Percentiles rank a stretch among this genome's conserved stretches.
Evolutionary conservation across 441 rosid genomes (phyloP).

Genomic region (Erysimum pusillum): DNA sequence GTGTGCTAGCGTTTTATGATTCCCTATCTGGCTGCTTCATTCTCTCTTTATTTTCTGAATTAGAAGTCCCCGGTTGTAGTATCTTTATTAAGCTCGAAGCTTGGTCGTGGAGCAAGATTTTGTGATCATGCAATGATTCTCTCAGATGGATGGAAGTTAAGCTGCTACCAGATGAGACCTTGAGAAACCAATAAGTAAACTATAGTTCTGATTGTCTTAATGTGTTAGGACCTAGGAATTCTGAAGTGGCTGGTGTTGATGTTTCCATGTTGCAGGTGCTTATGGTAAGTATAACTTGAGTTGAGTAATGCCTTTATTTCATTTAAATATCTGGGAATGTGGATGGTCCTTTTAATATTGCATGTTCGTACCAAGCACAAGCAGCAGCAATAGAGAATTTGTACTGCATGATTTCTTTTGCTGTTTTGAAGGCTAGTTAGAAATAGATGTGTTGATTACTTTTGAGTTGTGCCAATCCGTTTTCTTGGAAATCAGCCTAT

Average conservation of each 20-base stretch:
- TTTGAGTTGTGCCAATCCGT: constrained; percentile 1
- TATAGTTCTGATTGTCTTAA: constrained; percentile 53
- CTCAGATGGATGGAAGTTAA: constrained; percentile 35
- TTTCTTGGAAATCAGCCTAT: not conserved
- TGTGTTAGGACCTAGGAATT: constrained; percentile 50
- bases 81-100: constrained; percentile 23
- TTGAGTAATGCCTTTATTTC: constrained; percentile 37
- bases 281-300: constrained; percentile 41
- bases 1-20: constrained; percentile 52
- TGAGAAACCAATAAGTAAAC: constrained; percentile 56
- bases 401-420: constrained; percentile 6
- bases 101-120: constrained; percentile 43
- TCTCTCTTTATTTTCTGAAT: constrained; percentile 44
- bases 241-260: constrained; percentile 48
- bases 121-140: constrained; percentile 18
- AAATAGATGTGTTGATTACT: constrained; percentile 22
- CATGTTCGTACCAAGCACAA: constrained; percentile 43
- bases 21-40: constrained; percentile 55
- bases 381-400: constrained; percentile 39
- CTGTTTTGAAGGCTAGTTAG: constrained; percentile 20
- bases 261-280: constrained; percentile 44
- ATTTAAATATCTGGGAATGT: constrained; percentile 21
- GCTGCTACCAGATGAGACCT: constrained; percentile 57
- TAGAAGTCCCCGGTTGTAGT: constrained; percentile 46
- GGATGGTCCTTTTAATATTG: constrained; percentile 30